phyloP scores from a whole-genome alignment of 768 basidiomycete species.

The Coprinopsis marcescibilis region DNA sequence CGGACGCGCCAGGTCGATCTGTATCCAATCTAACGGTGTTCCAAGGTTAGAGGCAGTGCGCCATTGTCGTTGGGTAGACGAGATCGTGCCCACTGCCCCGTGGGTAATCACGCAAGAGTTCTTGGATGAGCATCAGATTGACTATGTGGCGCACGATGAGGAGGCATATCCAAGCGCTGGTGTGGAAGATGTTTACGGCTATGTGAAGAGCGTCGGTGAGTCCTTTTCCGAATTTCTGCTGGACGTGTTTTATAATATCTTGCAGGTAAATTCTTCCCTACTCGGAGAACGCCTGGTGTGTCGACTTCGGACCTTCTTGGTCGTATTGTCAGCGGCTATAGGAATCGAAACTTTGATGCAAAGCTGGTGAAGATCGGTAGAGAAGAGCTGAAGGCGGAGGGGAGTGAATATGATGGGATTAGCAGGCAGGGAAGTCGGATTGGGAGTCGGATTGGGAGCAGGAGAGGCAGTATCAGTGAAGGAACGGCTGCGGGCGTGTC shows the following conservation, averaged over 20 bases:
- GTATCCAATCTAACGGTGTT: neutral
- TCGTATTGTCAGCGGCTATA: conserved; percentile 85
- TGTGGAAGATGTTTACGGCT: conserved; percentile 79
- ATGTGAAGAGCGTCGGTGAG: conserved; percentile 75
- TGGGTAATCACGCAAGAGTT: conserved; percentile 86
- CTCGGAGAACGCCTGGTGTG: conserved; percentile 88
- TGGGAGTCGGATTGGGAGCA: conserved; percentile 21
- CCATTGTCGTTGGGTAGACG: conserved; percentile 97
- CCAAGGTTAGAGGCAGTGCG: conserved; percentile 80
- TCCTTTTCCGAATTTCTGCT: neutral
- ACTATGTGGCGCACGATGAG: conserved; percentile 97
- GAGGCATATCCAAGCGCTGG: conserved; percentile 78
- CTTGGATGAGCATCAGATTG: conserved; percentile 79
- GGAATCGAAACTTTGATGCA: conserved; percentile 77
- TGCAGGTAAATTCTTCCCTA: conserved; percentile 90
- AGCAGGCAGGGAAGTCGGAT: conserved; percentile 25
- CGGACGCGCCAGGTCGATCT: conserved; percentile 1
- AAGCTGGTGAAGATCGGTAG: conserved; percentile 89
- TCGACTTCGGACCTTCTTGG: conserved; percentile 92
- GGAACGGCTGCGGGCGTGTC: neutral
- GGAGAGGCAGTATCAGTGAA: conserved; percentile 20
- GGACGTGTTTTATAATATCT: neutral
- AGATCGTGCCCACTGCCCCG: conserved; percentile 85
- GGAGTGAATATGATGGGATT: conserved; percentile 43
- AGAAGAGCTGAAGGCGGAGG: conserved; percentile 63